Conservation (phyloP, 805 yeast genomes). For the Kodamaea nitidulidarum region DNA sequence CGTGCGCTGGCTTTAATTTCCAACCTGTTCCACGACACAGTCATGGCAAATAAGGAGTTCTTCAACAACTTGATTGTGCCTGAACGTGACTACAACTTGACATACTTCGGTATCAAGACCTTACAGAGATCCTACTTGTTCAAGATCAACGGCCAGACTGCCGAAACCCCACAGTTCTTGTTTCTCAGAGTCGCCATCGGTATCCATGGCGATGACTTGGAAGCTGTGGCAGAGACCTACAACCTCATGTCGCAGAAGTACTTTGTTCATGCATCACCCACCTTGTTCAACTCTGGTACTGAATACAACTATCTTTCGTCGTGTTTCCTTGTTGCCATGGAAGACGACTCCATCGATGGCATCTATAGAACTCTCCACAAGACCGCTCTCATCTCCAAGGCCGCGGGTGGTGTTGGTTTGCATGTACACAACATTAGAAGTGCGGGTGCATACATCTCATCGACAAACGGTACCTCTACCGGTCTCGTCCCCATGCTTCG, state of each 20-base stretch:
- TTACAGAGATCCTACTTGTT: conserved; percentile 81
- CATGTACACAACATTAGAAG: conserved; percentile 58
- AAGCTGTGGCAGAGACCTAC: conserved; percentile 73
- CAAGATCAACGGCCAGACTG: conserved; percentile 46
- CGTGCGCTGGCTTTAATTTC: conserved; percentile 47
- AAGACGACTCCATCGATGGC: conserved; percentile 61
- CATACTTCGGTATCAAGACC: conserved; percentile 91
- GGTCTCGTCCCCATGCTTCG: conserved; percentile 62
- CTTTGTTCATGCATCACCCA: conserved; percentile 62
- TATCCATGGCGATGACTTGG: conserved; percentile 69
- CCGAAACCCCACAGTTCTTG: conserved; percentile 90
- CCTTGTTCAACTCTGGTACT: conserved; percentile 60
- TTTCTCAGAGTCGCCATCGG: conserved; percentile 91
- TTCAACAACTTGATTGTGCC: conserved; percentile 71
- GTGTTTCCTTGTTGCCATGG: conserved; percentile 60
- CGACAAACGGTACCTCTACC: conserved; percentile 60
- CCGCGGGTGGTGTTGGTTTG: conserved; percentile 62
- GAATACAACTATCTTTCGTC: conserved; percentile 59
- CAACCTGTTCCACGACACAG: conserved; percentile 58
- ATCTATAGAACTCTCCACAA: conserved; percentile 58
- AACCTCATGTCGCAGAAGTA: conserved; percentile 57
- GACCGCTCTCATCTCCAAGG: conserved; percentile 58
- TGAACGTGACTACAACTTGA: conserved; percentile 72
- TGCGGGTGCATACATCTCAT: conserved; percentile 59
- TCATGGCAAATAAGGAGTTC: conserved; percentile 57